Evolutionary conservation across 2,329 filamentous ascomycete genomes (phyloP), one percentile per base, ranked within the genome.

Genomic region (Aquanectria penicillioides): DNA sequence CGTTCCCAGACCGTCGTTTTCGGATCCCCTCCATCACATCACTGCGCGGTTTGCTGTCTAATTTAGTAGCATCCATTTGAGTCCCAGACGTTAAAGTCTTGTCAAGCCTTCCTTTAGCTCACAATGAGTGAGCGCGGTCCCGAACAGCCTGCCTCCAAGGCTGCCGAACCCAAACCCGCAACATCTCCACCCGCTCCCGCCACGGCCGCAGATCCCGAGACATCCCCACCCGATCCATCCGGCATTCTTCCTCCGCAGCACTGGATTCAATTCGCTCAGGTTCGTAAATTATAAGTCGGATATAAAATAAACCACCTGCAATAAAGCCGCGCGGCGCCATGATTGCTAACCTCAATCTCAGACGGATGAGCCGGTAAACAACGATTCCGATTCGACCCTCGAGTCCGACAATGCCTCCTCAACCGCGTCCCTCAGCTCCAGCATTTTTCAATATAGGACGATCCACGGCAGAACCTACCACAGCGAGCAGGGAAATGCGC

Each of bases 321-420:
- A 11, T 6, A 13, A 20, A 13, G 8, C 2, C n/a, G n/a, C n/a
- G n/a, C n/a, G n/a, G n/a, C n/a, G 7, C 5, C n/a, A 31, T 84
- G 5, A 3, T 38, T 20, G 8, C 33, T 50, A 15, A 50, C 17
- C 10, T 8, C 7, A 33, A 33, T 4, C 1, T 5, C 23, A 60
- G 57, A 36, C 38, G 10, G 44, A 43, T 8, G 46, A 43, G 6
- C 46, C 15, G 8, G 47, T n/a, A 2, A 22, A 57, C 1, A 28
- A 52, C 5, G 54, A 54, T 26, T 6, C 20, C 3, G 59, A 61
- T 25, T 58, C 43, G 17, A 25, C 48, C 10, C 15, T 53, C 5
- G 54, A 29, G 6, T 17, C 28, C 11, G 54, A 61, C 15, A 54
- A 53, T 33, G 43, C 36, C 13, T 58, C 47, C 13, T 53, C 53